Base-by-base conservation (phyloP, 2,329 filamentous ascomycete genomes). In the Paracoccidioides lutzii region DNA sequence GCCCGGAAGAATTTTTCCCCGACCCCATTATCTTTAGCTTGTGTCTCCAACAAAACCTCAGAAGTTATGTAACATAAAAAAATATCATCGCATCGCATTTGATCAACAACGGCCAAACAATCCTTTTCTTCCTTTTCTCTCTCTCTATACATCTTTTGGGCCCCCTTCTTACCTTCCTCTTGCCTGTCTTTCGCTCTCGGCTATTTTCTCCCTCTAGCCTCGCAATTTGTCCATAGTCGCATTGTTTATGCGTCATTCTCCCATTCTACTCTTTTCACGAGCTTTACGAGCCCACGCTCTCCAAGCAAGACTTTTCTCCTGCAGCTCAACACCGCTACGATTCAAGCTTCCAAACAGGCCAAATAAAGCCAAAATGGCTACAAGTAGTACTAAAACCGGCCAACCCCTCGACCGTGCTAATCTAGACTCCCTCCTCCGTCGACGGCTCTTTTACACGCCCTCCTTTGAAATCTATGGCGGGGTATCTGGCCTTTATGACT, bases 381-480 rank as follows among this genome's bases (percentile, higher is more conserved):
- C 79, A 58, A 77, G 79, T 56, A 93, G 87, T 62, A 95, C 90
- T 58, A 83, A 89, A 69, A 90, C 87, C 74, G 93, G 91, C 65
- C 84, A 95, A 78, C 83, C 88, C 73, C 85, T 98, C 65, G 90
- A 97, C 73, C 84, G 89, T 67, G 76, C 79, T 58, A 77, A 81
- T 56, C 82, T 97, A 67, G 93, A 97, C 69, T 86, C 84, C 59
- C 81, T 97, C 67, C 83, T 97, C 65, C 84, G 87, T 63, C 86
- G 90, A 62, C 87, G 90, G 71, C 78, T 91, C 75, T 97, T 97
- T 78, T 95, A 93, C 75, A 95, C 90, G 60, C 90, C 90, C 54
- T 85, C 90, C 55, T 97, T 96, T 73, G 93, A 97, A 73, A 91
- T 95, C 66, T 97, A 97, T 69, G 87, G 87, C 63, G 89, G 89